phyloP scores from a whole-genome alignment of 1,284 basidiomycete species.

The Fomitopsis betulina region DNA sequence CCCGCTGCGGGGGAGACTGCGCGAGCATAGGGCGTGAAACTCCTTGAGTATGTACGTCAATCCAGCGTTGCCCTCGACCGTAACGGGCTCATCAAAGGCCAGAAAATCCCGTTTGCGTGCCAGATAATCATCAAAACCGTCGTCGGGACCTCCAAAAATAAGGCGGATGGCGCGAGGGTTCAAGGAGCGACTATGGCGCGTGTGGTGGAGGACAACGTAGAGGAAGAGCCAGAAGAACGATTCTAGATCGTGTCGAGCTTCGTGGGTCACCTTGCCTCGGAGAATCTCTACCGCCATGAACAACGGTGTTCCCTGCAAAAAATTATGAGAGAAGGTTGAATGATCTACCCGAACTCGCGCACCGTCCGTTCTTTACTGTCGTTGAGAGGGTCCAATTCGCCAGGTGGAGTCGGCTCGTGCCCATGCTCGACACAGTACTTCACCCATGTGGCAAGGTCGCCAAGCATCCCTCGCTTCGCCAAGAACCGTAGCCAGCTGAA shows the following conservation, averaged over 20 bases:
- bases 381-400: no score
- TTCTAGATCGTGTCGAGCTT: constrained; percentile 12
- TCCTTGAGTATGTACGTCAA: no score
- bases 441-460: background rate
- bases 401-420: no score
- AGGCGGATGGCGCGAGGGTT: no score
- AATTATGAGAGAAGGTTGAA: background rate
- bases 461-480: background rate
- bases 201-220: constrained; percentile 12
- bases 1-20: no score
- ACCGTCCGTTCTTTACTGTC: background rate
- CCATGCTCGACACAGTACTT: background rate
- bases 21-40: no score
- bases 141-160: background rate
- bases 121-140: no score
- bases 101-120: no score
- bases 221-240: constrained; percentile 16
- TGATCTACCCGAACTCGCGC: background rate
- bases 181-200: background rate
- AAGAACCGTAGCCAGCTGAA: background rate
- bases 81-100: no score
- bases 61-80: no score
- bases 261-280: background rate
- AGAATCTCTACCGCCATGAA: constrained; percentile 9
- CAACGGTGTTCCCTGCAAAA: constrained; percentile 7